A percentile compares a stretch with the other conserved stretches of the same genome.
Conservation (phyloP, 306 rosid species). For the Glycyrrhiza uralensis region DNA sequence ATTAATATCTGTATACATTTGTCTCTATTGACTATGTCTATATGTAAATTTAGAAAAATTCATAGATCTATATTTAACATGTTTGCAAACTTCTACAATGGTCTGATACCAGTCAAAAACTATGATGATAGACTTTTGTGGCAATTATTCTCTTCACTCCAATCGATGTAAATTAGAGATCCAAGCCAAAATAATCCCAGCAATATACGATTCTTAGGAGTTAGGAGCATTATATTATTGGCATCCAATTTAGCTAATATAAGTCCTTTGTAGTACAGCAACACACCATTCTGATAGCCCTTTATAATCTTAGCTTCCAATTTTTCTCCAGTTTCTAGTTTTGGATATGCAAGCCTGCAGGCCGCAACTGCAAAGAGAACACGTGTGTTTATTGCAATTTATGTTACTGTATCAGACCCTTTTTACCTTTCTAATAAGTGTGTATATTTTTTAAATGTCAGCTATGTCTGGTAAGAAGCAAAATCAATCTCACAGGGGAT, state of each 20-base stretch:
- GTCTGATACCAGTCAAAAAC: neutral
- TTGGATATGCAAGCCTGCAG: neutral
- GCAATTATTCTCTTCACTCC: neutral
- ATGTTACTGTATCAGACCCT: conserved; percentile 1
- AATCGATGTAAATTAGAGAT: neutral
- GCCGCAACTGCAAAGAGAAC: neutral
- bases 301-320: neutral
- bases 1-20: too few species aligned
- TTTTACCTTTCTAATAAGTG: neutral
- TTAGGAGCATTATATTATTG: neutral
- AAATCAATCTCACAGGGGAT: conserved; percentile 13
- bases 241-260: neutral
- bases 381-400: neutral
- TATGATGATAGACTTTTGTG: neutral
- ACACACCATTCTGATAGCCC: neutral
- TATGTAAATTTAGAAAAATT: neutral
- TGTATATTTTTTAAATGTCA: neutral
- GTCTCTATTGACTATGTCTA: neutral
- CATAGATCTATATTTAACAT: neutral
- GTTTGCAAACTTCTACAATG: neutral
- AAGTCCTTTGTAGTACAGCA: neutral
- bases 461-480: conserved; percentile 28
- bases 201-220: neutral
- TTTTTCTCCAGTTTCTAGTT: neutral
- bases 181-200: neutral